Conservation (phyloP, 2,329 filamentous ascomycete species). For the Colletotrichum chrysophilum region DNA sequence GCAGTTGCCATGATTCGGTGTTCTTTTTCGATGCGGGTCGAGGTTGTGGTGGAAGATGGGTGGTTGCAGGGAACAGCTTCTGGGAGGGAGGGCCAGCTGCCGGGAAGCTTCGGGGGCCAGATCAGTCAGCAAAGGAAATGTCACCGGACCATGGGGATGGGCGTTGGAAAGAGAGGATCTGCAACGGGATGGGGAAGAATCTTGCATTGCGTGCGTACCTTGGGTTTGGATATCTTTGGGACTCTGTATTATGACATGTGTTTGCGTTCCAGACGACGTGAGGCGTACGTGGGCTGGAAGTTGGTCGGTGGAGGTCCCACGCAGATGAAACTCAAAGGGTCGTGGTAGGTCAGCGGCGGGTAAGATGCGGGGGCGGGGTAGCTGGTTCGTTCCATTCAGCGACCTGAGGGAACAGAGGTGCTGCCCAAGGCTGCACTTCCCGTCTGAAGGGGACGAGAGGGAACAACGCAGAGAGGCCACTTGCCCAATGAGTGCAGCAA, state of each 20-base stretch:
- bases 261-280: slow-evolving; percentile 9
- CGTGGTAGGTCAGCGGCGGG: not conserved
- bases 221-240: not conserved
- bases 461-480: not conserved
- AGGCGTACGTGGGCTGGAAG: slow-evolving; percentile 5
- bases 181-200: not conserved
- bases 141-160: not conserved
- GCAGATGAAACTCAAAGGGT: slow-evolving; percentile 22
- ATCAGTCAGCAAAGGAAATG: slow-evolving; percentile 2
- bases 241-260: slow-evolving; percentile 5
- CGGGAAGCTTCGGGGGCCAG: not conserved
- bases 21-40: not conserved
- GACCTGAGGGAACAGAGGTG: not conserved
- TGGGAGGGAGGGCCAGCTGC: slow-evolving; percentile 1
- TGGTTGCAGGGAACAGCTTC: slow-evolving; percentile 18
- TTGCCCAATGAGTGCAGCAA: not conserved
- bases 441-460: not conserved
- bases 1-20: slow-evolving; percentile 21
- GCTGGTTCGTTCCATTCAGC: not conserved
- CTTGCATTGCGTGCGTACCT: slow-evolving; percentile 10
- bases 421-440: not conserved
- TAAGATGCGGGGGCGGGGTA: slow-evolving; percentile 6
- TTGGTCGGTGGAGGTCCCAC: slow-evolving; percentile 4
- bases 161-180: not conserved
- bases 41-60: not conserved